Conservation (phyloP, 75 land plant genomes). For the Picea glauca region DNA sequence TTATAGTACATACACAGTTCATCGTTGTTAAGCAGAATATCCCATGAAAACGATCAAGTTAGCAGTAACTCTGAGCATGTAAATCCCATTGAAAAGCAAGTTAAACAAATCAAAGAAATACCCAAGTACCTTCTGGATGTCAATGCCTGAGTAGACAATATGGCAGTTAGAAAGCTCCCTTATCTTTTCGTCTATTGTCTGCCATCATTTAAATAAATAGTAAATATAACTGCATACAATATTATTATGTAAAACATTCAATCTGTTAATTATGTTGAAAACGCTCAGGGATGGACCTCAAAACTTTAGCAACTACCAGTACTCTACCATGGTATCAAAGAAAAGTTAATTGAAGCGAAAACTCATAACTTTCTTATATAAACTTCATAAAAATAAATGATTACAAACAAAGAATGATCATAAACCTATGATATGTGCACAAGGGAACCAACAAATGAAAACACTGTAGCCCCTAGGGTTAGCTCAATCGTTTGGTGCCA, state of each 20-base stretch:
- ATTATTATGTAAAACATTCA: not conserved
- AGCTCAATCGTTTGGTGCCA: too few species aligned
- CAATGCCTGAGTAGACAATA: constrained; percentile 78
- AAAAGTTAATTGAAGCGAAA: not conserved
- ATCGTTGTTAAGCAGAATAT: not conserved
- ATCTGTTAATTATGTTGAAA: not conserved
- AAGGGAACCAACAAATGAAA: too few species aligned
- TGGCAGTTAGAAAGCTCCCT: constrained; percentile 91
- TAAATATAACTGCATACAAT: constrained; percentile 6
- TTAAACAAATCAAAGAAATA: not conserved
- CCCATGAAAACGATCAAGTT: not conserved
- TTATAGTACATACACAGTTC: not conserved
- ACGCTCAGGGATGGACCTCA: not conserved
- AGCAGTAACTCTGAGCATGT: not conserved
- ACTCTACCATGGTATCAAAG: not conserved
- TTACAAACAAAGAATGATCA: too few species aligned
- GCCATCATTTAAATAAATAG: constrained; percentile 7
- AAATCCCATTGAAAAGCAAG: not conserved
- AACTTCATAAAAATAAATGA: too few species aligned
- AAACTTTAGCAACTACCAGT: not conserved
- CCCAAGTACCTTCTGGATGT: constrained; percentile 76
- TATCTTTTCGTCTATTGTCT: constrained; percentile 98
- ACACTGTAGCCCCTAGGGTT: too few species aligned
- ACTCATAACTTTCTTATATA: too few species aligned
- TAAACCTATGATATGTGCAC: too few species aligned